Conservation (phyloP, 495 filamentous ascomycete genomes). For the Lasiosphaeria miniovina region DNA sequence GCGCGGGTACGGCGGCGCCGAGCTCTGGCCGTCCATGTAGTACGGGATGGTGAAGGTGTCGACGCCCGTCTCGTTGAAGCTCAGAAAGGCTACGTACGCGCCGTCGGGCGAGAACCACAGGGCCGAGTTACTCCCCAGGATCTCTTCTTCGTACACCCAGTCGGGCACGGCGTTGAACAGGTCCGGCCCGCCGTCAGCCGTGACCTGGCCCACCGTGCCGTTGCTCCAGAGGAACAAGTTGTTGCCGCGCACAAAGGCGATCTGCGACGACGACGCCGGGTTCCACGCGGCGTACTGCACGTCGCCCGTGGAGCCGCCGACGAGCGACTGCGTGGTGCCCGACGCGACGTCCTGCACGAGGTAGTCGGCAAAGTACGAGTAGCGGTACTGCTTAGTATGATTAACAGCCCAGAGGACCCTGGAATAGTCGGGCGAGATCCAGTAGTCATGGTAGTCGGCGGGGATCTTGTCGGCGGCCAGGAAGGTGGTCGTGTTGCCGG, state of each 20-base stretch:
- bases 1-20: conserved; percentile 49
- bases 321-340: conserved; percentile 42
- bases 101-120: conserved; percentile 60
- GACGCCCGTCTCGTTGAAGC: conserved; percentile 58
- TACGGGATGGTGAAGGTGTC: conserved; percentile 56
- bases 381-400: conserved; percentile 55
- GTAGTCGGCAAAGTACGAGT: conserved; percentile 59
- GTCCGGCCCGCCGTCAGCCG: conserved; percentile 51
- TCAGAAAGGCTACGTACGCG: conserved; percentile 53
- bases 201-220: conserved; percentile 47
- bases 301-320: conserved; percentile 47
- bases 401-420: conserved; percentile 53
- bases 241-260: conserved; percentile 57
- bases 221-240: conserved; percentile 53
- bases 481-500: conserved; percentile 44
- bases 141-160: conserved; percentile 64
- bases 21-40: conserved; percentile 48
- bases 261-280: conserved; percentile 39
- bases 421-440: conserved; percentile 38
- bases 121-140: conserved; percentile 46
- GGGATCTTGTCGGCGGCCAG: conserved; percentile 40
- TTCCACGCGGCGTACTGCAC: conserved; percentile 56
- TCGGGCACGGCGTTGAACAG: conserved; percentile 59
- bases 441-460: conserved; percentile 28
- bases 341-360: conserved; percentile 48